Evolutionary conservation across 1,284 basidiomycete genomes (phyloP).

Genomic region (Schizophyllum amplum): DNA sequence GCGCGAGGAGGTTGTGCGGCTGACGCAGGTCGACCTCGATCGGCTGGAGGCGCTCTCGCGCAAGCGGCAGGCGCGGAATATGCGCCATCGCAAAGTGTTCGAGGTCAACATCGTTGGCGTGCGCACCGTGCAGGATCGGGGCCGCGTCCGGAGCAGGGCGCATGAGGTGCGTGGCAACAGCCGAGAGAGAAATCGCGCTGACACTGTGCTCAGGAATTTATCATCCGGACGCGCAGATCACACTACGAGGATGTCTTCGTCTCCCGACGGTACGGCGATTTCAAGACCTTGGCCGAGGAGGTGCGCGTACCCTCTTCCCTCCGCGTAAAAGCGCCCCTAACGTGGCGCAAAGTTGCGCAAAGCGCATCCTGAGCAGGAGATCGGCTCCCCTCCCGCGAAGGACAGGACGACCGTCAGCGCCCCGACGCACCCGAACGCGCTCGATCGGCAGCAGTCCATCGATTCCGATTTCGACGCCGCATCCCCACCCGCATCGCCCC

Average conservation of each 20-base stretch:
- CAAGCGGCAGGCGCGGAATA: conserved; percentile 45
- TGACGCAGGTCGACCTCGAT: conserved; percentile 75
- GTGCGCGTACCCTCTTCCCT: conserved; percentile 31
- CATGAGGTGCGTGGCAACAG: conserved; percentile 60
- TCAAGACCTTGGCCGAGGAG: conserved; percentile 79
- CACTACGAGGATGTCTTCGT: conserved; percentile 77
- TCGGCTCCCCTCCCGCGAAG: conserved; percentile 80
- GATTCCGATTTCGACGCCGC: conserved; percentile 13
- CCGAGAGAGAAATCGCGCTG: conserved; percentile 5
- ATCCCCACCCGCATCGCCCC: conserved; percentile 8
- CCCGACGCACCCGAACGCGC: conserved; percentile 24
- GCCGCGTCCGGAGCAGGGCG: conserved; percentile 70
- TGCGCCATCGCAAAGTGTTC: conserved; percentile 46
- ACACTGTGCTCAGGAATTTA: conserved; percentile 68
- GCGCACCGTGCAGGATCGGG: conserved; percentile 72
- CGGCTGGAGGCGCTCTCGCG: conserved; percentile 61
- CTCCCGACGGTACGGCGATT: conserved; percentile 92
- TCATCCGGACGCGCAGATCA: conserved; percentile 79
- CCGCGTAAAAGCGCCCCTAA: conserved; percentile 10
- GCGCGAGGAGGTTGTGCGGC: conserved; percentile 79
- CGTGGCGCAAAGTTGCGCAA: conserved; percentile 62
- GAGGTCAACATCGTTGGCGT: conserved; percentile 89
- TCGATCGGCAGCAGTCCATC: conserved; percentile 10
- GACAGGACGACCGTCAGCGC: conserved; percentile 67
- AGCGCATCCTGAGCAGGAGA: conserved; percentile 70